Percentiles rank a stretch among this genome's conserved stretches.
phyloP scores from a whole-genome alignment of 108 stramenopile genomes.

The Schizochytrium sp. region DNA sequence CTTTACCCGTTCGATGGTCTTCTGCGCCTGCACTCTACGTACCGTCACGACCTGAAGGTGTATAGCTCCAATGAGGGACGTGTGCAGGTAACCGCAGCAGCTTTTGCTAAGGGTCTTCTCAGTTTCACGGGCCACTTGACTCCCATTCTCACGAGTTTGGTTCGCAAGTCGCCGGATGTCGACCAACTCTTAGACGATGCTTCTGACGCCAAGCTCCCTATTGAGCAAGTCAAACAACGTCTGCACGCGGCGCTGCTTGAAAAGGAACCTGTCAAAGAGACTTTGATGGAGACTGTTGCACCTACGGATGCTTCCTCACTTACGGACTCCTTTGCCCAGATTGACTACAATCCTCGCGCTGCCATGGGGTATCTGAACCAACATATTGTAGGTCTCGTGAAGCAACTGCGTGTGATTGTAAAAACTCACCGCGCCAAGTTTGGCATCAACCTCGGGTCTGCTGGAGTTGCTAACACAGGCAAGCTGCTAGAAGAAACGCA shows the following conservation, averaged over 20 bases:
- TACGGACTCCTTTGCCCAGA: neutral
- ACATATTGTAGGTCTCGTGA: slow-evolving; percentile 85
- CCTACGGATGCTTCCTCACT: slow-evolving; percentile 13
- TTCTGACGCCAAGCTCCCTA: neutral
- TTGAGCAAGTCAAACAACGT: neutral
- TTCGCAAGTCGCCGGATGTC: slow-evolving; percentile 89
- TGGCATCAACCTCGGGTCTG: slow-evolving; percentile 31
- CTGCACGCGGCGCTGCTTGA: slow-evolving; percentile 51
- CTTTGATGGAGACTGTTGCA: neutral
- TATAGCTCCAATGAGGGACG: slow-evolving; percentile 96
- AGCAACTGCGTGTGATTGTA: slow-evolving; percentile 74
- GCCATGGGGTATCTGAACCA: slow-evolving; percentile 82
- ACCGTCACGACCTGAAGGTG: slow-evolving; percentile 98
- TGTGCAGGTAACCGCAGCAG: slow-evolving; percentile 99
- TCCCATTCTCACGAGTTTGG: slow-evolving; percentile 95
- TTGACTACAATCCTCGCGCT: slow-evolving; percentile 83
- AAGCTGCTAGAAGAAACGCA: slow-evolving; percentile 47
- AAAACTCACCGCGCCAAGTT: slow-evolving; percentile 6
- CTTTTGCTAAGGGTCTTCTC: slow-evolving; percentile 93
- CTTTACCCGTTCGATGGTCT: slow-evolving; percentile 93
- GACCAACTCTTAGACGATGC: slow-evolving; percentile 58
- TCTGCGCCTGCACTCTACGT: slow-evolving; percentile 96
- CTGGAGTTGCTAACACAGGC: slow-evolving; percentile 59
- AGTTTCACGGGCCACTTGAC: slow-evolving; percentile 96
- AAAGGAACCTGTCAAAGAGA: neutral